Base-by-base conservation (phyloP, 2,329 filamentous ascomycete species). In the Plectosphaerella cucumerina region DNA sequence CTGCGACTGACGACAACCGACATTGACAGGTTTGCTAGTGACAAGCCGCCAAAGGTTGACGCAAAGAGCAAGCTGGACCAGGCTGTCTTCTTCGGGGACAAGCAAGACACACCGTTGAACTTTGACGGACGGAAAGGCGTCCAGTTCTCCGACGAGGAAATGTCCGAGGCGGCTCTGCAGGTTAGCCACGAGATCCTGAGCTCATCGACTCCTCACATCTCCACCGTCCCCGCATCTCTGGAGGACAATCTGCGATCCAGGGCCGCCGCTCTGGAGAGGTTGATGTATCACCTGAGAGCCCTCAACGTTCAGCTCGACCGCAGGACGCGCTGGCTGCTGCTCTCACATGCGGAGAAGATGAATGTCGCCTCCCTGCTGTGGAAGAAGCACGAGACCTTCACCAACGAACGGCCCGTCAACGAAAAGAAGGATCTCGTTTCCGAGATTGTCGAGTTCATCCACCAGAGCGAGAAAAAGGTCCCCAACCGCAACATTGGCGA, bases 311-410 rank as follows among this genome's bases (percentile, higher is more conserved):
- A 82, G 3, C 67, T 97, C 6, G 82, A 87, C 56, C 81, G 83
- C 39, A 72, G 72, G 21, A 85, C 85, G 1, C 84, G 85, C 58
- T 97, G 92, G 91, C 78, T 80, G 55, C 70, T 99, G 31, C 73
- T 99, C n/a, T 89, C 85, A 76, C 85, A 93, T 61, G 93, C 93
- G 0, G 94, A 99, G 67, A 96, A 92, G 68, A 80, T 97, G 71
- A 84, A 87, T 42, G 89, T 91, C 34, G 90, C 90, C 17, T 79
- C 81, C 53, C 77, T 84, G 44, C 77, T 97, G 35, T 97, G 93
- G 91, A 85, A 84, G 55, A 77, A 82, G 49, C 90, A 96, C 61
- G 89, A 96, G 62, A 73, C 76, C 8, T 86, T 86, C 48, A 76
- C 85, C 8, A 75, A 80, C 48, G 75, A 75, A 47, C 80, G 82